Evolutionary conservation across 768 basidiomycete genomes (phyloP).

Genomic region (Paxillus ammoniavirescens): DNA sequence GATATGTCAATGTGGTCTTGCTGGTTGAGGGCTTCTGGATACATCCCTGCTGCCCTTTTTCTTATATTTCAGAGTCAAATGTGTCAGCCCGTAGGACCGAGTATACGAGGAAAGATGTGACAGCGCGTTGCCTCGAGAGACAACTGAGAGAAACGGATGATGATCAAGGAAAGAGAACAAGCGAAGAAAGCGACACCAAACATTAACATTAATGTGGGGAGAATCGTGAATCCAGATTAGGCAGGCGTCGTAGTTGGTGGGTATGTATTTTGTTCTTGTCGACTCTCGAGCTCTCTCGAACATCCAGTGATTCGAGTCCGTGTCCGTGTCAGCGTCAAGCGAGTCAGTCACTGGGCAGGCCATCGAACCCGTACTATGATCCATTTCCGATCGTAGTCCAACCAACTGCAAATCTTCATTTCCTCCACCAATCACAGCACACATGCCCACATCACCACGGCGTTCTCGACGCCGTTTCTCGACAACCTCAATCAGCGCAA

Average conservation of each 20-base stretch:
- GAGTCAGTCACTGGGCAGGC: too few species aligned
- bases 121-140: neutral
- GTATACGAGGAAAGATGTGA: neutral
- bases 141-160: too few species aligned
- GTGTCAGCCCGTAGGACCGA: neutral
- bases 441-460: conserved; percentile 32
- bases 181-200: neutral
- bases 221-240: neutral
- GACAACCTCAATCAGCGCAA: conserved; percentile 22
- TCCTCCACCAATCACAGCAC: neutral
- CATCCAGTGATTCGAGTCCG: too few species aligned
- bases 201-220: neutral
- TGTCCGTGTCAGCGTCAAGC: too few species aligned
- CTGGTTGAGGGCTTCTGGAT: neutral
- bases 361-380: neutral
- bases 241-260: neutral
- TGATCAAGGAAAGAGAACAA: too few species aligned
- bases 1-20: conserved; percentile 1
- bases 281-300: too few species aligned
- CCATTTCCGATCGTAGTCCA: neutral
- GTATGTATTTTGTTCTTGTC: too few species aligned
- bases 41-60: neutral
- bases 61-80: neutral
- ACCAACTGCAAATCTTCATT: neutral
- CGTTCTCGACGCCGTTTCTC: conserved; percentile 34